Conservation (phyloP, 176 grass and related monocot genomes). For the Aegilops umbellulata region DNA sequence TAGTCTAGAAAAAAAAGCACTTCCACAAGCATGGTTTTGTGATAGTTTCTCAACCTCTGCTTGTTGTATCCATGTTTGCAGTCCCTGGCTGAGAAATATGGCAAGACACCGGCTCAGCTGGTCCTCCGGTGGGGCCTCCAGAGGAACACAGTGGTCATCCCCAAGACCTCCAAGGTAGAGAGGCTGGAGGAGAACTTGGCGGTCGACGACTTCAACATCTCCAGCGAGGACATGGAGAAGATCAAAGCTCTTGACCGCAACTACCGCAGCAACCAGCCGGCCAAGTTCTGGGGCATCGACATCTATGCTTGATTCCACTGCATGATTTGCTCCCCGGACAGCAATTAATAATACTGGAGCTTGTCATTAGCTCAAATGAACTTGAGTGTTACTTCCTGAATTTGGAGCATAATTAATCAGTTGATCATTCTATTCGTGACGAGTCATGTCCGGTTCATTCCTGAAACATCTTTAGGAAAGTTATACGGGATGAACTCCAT, state of each 20-base stretch:
- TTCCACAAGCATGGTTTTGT: background rate
- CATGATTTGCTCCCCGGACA: background rate
- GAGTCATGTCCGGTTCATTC: background rate
- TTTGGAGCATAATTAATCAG: background rate
- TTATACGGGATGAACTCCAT: background rate
- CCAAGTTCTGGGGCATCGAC: constrained; percentile 91
- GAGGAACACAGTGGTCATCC: constrained; percentile 84
- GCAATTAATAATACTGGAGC: background rate
- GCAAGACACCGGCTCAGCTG: constrained; percentile 68
- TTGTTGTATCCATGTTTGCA: background rate
- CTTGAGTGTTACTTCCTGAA: background rate
- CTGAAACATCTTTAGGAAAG: background rate
- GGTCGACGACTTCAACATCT: constrained; percentile 68
- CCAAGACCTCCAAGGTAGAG: constrained; percentile 79
- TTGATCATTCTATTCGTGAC: background rate
- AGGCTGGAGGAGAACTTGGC: constrained; percentile 70
- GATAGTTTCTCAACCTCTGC: background rate
- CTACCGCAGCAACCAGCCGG: constrained; percentile 83
- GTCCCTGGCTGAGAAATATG: constrained; percentile 73
- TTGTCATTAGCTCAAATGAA: background rate
- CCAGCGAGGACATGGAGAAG: constrained; percentile 73
- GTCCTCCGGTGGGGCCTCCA: constrained; percentile 83
- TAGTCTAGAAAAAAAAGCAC: background rate
- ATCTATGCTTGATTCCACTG: constrained; percentile 55
- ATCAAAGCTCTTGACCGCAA: constrained; percentile 71